phyloP scores from a whole-genome alignment of 176 grass and related monocot genomes.

The Olyra latifolia region DNA sequence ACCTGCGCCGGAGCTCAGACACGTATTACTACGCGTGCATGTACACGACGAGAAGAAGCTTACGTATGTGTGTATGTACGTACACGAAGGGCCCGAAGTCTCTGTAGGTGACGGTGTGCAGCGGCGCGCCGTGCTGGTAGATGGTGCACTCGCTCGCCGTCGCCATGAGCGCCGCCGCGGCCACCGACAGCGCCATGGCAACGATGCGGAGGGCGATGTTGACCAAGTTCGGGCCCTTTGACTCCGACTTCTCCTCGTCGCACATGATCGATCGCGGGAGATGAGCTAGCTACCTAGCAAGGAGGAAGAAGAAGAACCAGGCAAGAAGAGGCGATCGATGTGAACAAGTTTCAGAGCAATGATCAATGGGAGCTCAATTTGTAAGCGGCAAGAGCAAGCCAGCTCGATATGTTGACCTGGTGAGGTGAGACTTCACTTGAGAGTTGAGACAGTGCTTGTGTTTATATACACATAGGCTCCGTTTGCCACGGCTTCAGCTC shows the following conservation, averaged over 20 bases:
- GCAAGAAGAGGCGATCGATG: not conserved
- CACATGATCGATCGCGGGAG: not conserved
- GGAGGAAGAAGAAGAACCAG: too few relatives aligned
- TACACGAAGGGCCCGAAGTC: slow-evolving; percentile 36
- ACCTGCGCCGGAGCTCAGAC: not conserved
- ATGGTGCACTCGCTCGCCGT: slow-evolving; percentile 47
- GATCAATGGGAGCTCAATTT: not conserved
- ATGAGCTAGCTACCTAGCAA: not conserved
- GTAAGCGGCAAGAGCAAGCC: not conserved
- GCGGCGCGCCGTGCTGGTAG: slow-evolving; percentile 9
- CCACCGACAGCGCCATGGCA: slow-evolving; percentile 32
- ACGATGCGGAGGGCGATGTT: slow-evolving; percentile 32
- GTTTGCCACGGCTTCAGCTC: too few relatives aligned
- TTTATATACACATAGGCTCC: too few relatives aligned
- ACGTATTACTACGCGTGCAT: not conserved
- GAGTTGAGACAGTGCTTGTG: too few relatives aligned
- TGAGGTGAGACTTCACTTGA: too few relatives aligned
- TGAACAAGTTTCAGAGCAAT: not conserved
- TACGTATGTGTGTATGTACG: not conserved
- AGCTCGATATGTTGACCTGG: too few relatives aligned
- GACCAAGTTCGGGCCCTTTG: not conserved
- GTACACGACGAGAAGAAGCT: not conserved
- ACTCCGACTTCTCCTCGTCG: not conserved
- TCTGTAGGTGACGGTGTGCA: slow-evolving; percentile 42
- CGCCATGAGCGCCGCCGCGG: slow-evolving; percentile 38